phyloP scores from a whole-genome alignment of 2,329 filamentous ascomycete genomes.

The Ambrosiella xylebori region DNA sequence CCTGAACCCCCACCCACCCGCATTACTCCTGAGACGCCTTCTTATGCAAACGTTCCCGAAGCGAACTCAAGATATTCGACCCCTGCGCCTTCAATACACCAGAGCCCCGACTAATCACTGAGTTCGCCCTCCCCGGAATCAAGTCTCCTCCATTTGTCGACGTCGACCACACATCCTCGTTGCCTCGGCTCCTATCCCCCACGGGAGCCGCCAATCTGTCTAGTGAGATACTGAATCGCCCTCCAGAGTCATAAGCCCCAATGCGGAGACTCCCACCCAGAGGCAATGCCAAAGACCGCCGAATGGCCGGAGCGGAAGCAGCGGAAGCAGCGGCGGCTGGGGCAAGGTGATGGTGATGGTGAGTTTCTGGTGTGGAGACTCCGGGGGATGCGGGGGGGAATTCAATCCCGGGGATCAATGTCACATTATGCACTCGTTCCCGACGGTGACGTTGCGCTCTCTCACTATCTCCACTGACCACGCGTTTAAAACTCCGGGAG shows the following conservation, averaged over 20 bases:
- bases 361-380: neutral
- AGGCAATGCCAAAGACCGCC: slow-evolving; percentile 1
- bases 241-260: neutral
- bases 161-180: neutral
- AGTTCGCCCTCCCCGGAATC: neutral
- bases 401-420: neutral
- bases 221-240: neutral
- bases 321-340: neutral
- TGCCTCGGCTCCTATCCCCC: too few relatives aligned
- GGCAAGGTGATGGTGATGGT: too few relatives aligned
- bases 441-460: neutral
- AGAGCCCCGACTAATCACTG: slow-evolving; percentile 2
- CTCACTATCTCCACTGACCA: neutral
- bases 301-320: neutral
- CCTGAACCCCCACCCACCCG: neutral
- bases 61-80: slow-evolving; percentile 4
- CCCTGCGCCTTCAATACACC: slow-evolving; percentile 5
- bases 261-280: neutral
- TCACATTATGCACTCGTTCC: neutral
- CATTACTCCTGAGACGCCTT: neutral
- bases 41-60: slow-evolving; percentile 5
- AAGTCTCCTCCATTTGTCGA: neutral
- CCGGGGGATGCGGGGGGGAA: neutral
- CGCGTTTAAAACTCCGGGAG: neutral
- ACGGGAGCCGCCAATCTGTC: neutral